Evolutionary conservation across 371 early-diverging fungal genomes (phyloP).

Genomic region (Circinella umbellata): DNA sequence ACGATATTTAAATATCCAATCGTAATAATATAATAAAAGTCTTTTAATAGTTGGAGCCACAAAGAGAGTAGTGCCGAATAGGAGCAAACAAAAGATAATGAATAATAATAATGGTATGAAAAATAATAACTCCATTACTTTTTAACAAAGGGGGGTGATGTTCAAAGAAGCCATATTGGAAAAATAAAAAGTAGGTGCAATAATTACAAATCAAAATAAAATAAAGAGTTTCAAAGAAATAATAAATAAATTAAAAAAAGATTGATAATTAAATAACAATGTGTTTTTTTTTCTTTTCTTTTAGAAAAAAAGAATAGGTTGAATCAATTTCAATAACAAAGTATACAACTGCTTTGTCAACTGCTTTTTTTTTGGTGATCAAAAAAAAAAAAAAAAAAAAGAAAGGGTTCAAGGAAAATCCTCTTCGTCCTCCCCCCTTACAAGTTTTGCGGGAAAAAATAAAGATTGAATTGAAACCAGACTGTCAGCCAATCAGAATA

Average conservation of each 20-base stretch:
- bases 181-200: background rate
- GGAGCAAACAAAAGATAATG: background rate
- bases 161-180: slow-evolving; percentile 32
- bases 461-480: too few relatives aligned
- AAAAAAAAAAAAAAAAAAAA: too few relatives aligned
- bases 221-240: background rate
- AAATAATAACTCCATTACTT: slow-evolving; percentile 26
- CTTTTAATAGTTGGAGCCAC: slow-evolving; percentile 5
- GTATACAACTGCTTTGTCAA: too few relatives aligned
- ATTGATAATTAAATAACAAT: too few relatives aligned
- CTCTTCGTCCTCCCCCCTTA: too few relatives aligned
- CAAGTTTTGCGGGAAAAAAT: too few relatives aligned
- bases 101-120: slow-evolving; percentile 13
- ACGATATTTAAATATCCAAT: background rate
- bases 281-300: too few relatives aligned
- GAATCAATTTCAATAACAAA: too few relatives aligned
- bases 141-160: slow-evolving; percentile 23
- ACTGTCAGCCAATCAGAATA: too few relatives aligned
- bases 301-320: too few relatives aligned
- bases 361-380: too few relatives aligned
- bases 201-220: slow-evolving; percentile 1
- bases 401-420: too few relatives aligned
- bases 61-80: slow-evolving; percentile 18
- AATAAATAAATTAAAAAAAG: background rate
- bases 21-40: slow-evolving; percentile 1